Evolutionary conservation across 768 basidiomycete genomes (phyloP).

Genomic region (Pulveroboletus sp.): DNA sequence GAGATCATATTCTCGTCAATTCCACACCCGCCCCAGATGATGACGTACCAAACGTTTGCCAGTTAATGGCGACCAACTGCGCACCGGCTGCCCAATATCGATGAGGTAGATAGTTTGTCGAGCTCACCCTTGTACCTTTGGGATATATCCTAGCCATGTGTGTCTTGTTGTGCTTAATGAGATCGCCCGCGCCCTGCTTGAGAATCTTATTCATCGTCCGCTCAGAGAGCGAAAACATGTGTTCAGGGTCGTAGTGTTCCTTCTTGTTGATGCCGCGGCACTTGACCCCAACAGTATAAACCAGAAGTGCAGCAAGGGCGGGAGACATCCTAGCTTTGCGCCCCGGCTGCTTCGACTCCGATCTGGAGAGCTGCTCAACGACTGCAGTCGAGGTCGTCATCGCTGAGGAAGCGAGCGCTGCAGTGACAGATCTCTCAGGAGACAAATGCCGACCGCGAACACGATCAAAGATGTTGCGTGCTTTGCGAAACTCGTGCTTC

Average conservation of each 20-base stretch:
- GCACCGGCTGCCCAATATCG: conserved; percentile 85
- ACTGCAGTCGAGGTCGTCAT: conserved; percentile 10
- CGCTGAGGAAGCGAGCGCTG: conserved; percentile 9
- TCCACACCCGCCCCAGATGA: background rate
- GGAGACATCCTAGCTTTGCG: conserved; percentile 68
- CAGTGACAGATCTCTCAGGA: conserved; percentile 14
- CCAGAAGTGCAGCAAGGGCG: conserved; percentile 66
- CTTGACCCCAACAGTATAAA: conserved; percentile 95
- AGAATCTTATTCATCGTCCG: conserved; percentile 70
- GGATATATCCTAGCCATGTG: conserved; percentile 88
- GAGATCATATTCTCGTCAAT: background rate
- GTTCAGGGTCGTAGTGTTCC: conserved; percentile 77
- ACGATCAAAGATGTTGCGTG: conserved; percentile 39
- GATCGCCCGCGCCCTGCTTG: conserved; percentile 58
- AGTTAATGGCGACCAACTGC: conserved; percentile 92
- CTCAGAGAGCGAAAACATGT: conserved; percentile 93
- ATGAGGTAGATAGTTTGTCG: conserved; percentile 86
- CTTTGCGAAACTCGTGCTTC: conserved; percentile 37
- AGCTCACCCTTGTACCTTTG: conserved; percentile 72
- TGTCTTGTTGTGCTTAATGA: conserved; percentile 81
- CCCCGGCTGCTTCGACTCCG: conserved; percentile 10
- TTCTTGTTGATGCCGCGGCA: conserved; percentile 88
- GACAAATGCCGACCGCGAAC: conserved; percentile 32
- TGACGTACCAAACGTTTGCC: conserved; percentile 88
- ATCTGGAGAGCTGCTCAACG: conserved; percentile 13